These are phyloP conservation scores for Lichtheimia ramosa DNA, from an alignment of 371 early-diverging fungal genomes.

Conservation along the genomic window DNA sequence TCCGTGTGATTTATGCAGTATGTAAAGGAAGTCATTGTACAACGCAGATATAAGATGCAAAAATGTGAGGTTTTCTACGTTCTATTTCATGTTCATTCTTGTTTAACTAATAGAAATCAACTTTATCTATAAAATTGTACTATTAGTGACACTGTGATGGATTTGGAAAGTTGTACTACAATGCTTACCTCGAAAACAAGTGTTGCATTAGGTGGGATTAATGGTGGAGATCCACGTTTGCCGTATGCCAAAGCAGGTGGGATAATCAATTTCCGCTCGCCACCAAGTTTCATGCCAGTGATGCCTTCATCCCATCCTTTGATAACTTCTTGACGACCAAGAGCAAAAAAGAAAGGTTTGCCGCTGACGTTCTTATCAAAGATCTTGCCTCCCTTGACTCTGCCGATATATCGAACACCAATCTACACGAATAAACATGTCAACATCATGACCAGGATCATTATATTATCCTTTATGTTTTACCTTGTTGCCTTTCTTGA, in stretches of 20 bases:
- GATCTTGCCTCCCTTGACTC: conserved; percentile 88
- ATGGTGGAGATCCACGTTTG: conserved; percentile 80
- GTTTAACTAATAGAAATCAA: too few species aligned
- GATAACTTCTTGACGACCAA: conserved; percentile 93
- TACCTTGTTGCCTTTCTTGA: conserved; percentile 69
- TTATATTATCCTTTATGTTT: too few species aligned
- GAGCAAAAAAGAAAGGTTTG: conserved; percentile 86
- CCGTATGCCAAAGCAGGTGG: conserved; percentile 90
- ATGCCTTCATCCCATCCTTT: conserved; percentile 93
- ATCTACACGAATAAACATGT: conserved; percentile 29
- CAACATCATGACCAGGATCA: too few species aligned
- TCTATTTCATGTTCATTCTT: too few species aligned
- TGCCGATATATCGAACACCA: conserved; percentile 91
- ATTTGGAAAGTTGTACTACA: too few species aligned
- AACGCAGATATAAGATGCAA: too few species aligned
- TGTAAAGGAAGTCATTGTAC: too few species aligned
- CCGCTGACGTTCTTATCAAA: conserved; percentile 93
- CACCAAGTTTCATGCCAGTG: conserved; percentile 89
- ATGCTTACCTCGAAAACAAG: conserved; percentile 83
- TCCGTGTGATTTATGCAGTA: too few species aligned
- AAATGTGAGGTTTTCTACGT: too few species aligned
- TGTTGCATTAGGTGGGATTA: conserved; percentile 85
- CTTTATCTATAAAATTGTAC: too few species aligned
- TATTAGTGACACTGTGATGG: too few species aligned
- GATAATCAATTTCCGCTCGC: conserved; percentile 87